Evolutionary conservation across 1,139 yeast species (phyloP).

Genomic region (Wickerhamomyces sp.): DNA sequence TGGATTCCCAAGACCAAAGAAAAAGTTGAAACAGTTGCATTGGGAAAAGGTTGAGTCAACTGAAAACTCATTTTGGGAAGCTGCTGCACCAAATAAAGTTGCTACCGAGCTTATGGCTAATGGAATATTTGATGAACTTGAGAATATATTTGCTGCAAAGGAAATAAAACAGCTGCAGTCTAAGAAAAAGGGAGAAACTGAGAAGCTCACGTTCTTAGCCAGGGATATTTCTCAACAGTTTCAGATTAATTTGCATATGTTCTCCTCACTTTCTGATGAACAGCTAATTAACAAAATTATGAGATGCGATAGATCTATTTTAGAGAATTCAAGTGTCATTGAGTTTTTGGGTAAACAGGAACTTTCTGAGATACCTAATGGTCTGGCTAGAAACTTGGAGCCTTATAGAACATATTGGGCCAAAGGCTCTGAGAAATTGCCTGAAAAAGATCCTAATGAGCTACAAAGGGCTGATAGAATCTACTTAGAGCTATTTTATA

Average conservation of each 20-base stretch:
- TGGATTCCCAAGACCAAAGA: conserved; percentile 68
- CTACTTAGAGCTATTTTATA: conserved; percentile 67
- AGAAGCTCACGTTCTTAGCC: conserved; percentile 57
- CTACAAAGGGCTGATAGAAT: conserved; percentile 75
- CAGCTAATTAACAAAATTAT: conserved; percentile 56
- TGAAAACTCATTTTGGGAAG: conserved; percentile 65
- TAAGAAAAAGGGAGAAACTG: conserved; percentile 38
- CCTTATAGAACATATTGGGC: conserved; percentile 62
- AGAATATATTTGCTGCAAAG: conserved; percentile 72
- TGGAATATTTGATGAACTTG: conserved; percentile 76
- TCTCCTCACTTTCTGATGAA: conserved; percentile 46
- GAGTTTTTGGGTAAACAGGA: conserved; percentile 72
- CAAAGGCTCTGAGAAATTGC: conserved; percentile 40
- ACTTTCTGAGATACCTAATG: conserved; percentile 59
- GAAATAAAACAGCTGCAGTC: conserved; percentile 54
- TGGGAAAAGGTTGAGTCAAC: conserved; percentile 76
- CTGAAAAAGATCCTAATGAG: conserved; percentile 72
- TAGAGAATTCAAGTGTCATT: conserved; percentile 55
- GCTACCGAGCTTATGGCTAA: conserved; percentile 58
- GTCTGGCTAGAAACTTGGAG: conserved; percentile 58
- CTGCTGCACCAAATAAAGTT: conserved; percentile 41
- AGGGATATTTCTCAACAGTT: conserved; percentile 76
- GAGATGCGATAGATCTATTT: conserved; percentile 55
- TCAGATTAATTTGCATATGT: conserved; percentile 70
- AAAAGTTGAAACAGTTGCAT: conserved; percentile 73